Base-by-base conservation (phyloP, 1,284 basidiomycete genomes). In the Ustilago crameri region DNA sequence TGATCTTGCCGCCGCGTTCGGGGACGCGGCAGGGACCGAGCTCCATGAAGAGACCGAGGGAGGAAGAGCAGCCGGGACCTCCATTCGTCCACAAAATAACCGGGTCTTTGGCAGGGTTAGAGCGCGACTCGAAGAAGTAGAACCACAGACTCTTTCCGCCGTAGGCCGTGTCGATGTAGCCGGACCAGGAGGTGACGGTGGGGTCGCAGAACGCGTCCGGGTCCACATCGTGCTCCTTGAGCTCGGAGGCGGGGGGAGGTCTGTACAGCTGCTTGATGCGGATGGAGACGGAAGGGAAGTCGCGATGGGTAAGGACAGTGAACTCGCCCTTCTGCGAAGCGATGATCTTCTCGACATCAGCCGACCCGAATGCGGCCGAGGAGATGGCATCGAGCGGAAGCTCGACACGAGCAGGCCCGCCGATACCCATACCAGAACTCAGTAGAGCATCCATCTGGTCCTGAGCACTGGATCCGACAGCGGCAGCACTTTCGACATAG, bases 121-220 rank as follows among this genome's bases (percentile, higher is more conserved):
- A 86, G 58, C 91, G 85, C 51, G 89, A 91, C 83, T 91, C 91
- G 82, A 93, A 93, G 85, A 92, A 93, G 84, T 91, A 91, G 85
- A 93, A 93, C 86, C 92, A 93, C 78, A 89, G 86, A 65, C 89
- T 88, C 63, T 89, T 87, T 7, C 90, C 89, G 66, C 88, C 86
- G 44, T 88, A 79, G 3, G 56, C 61, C 24, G 87, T 74, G 56
- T 91, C 90, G 51, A 91, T 89, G 73, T 86, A 80, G 30, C 78
- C 78, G 14, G 58, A 74, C 76, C 76, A 80, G 42, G 65, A 71
- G 23, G 78, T 68, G 48, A 80, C 78, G 38, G 74, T 78, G 15
- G 77, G 75, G 43, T 80, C 78, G 51, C 78, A 80, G 46, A 79
- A 80, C 26, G 75, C 77, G 12, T 78, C 69, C 10, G 68, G 66